These are phyloP conservation scores for Sphaerulina populicola DNA, from an alignment of 2,329 filamentous ascomycete species.

Conservation along the genomic window DNA sequence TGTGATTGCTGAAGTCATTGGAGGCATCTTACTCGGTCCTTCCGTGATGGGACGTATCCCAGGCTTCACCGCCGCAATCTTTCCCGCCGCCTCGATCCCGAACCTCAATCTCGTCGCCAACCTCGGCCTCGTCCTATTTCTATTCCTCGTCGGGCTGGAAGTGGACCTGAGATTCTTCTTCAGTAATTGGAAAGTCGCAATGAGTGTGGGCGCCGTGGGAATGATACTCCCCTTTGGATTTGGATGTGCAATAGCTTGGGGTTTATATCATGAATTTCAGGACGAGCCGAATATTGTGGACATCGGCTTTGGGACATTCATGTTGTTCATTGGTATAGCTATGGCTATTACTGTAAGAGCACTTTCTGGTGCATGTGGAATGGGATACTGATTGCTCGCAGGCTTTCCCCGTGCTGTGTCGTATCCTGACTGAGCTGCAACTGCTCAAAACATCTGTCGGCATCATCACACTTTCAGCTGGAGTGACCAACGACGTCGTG, in stretches of 20 bases:
- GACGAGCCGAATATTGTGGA: constrained; percentile 48
- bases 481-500: constrained; percentile 84
- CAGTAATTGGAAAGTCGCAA: constrained; percentile 71
- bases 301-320: constrained; percentile 54
- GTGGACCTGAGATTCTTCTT: constrained; percentile 70
- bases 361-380: neutral
- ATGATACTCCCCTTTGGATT: constrained; percentile 78
- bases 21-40: constrained; percentile 76
- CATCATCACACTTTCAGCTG: constrained; percentile 79
- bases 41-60: constrained; percentile 83
- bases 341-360: constrained; percentile 71
- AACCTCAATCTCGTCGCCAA: constrained; percentile 72
- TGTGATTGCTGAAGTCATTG: constrained; percentile 77
- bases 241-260: constrained; percentile 71
- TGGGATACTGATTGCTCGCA: constrained; percentile 24
- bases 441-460: constrained; percentile 75
- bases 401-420: constrained; percentile 81
- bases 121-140: constrained; percentile 71
- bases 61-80: constrained; percentile 66
- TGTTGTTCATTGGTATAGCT: constrained; percentile 83
- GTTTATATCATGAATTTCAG: constrained; percentile 67
- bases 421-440: constrained; percentile 86
- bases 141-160: constrained; percentile 82
- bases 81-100: constrained; percentile 65
- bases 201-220: constrained; percentile 68